These are phyloP conservation scores for Globisporangium echinulatum DNA, from an alignment of 352 stramenopile genomes.

Conservation along the genomic window DNA sequence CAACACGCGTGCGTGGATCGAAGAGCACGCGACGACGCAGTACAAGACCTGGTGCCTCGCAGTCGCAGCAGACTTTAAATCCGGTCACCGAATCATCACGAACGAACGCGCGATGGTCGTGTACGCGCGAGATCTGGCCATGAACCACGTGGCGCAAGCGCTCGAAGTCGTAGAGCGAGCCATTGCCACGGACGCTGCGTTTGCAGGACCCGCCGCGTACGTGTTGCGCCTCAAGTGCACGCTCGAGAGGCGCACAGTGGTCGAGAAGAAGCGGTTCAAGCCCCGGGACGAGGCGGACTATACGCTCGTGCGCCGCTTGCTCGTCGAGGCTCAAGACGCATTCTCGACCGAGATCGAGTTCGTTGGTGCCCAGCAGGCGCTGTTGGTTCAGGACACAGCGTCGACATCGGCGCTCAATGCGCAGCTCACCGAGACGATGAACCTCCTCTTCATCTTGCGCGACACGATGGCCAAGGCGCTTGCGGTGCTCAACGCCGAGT, in stretches of 20 bases:
- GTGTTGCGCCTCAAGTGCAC: background rate
- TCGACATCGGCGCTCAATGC: background rate
- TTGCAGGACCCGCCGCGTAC: background rate
- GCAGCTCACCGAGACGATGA: constrained; percentile 2
- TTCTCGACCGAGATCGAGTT: constrained; percentile 3
- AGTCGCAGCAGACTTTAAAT: background rate
- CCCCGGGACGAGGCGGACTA: background rate
- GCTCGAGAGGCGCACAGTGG: background rate
- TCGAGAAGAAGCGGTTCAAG: background rate
- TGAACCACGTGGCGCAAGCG: background rate
- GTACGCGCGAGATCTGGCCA: background rate
- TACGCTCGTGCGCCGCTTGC: background rate
- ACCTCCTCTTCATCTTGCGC: background rate
- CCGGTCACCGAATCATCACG: background rate
- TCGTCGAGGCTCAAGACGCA: background rate
- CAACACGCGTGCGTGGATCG: background rate
- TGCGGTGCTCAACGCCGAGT: background rate
- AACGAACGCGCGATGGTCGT: background rate
- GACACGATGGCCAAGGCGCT: background rate
- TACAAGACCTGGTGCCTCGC: background rate
- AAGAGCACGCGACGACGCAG: background rate
- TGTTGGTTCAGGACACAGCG: background rate
- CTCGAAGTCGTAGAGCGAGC: background rate
- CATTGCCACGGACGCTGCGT: background rate
- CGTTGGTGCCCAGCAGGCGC: background rate